Evolutionary conservation across 1,284 basidiomycete species (phyloP), one percentile per base, ranked within the genome.

Genomic region (Moesziomyces sp.): DNA sequence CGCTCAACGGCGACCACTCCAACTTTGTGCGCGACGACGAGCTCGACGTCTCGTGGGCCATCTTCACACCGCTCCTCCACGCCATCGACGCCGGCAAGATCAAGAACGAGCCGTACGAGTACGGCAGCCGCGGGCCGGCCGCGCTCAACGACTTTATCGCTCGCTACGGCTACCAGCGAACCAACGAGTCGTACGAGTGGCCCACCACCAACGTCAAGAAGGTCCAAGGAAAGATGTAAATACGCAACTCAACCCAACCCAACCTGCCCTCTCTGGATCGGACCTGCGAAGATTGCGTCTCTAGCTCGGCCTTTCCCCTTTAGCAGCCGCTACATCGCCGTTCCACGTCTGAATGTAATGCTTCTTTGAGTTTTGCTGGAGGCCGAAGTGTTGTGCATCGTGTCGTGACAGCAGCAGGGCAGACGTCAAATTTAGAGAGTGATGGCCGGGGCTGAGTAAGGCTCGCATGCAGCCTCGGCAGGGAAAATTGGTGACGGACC

Each of bases 1-100:
- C 83, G 13, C 59, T 85, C 54, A 76, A 82, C 46, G 84, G 83
- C 23, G 81, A 84, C 46, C 82, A 85, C 65, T 79, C 81, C 52
- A 83, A 79, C 71, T 85, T 83, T 76, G 84, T 84, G 16, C 80
- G 84, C 19, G 82, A 85, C 62, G 83, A 85, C 55, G 83, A 85
- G 63, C 73, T 85, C 33, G 72, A 78, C 26, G 83, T 80, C 10
- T 79, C 78, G 46, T 85, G 84, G 84, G 71, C 73, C 44, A 83
- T 85, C 64, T 84, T 85, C 52, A 84, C 84, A 10, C 83, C 83
- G 26, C 47, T 83, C 45, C 68, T 83, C 19, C 80, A 83, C 61
- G 78, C 77, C 42, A 83, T 83, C 45, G 82, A 83, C 52, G 65
- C 53, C 3, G 82, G 82, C 50, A 76, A 83, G 68, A 68, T 83